A percentile compares a stretch with the other conserved stretches of the same genome.
These are phyloP conservation scores for Daldinia caldariorum DNA, from an alignment of 495 filamentous ascomycete species.

Conservation along the genomic window DNA sequence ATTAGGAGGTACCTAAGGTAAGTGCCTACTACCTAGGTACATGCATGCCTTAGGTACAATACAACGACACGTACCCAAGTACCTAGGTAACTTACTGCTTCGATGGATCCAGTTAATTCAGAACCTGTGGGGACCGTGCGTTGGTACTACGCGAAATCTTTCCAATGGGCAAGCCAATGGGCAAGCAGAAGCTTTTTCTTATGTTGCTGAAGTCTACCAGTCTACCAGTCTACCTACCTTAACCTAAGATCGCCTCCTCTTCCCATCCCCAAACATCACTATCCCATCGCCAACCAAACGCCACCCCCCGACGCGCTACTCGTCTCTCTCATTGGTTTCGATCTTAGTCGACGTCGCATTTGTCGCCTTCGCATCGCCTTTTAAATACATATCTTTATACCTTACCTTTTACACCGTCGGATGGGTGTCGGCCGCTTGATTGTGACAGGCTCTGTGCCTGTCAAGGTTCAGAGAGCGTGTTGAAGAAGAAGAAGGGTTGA, in stretches of 20 bases:
- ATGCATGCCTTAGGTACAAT: too few species aligned
- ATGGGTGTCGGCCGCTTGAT: slow-evolving; percentile 36
- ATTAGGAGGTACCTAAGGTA: too few species aligned
- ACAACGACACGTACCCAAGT: neutral
- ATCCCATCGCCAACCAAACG: slow-evolving; percentile 17
- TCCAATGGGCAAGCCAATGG: slow-evolving; percentile 44
- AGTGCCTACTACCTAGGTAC: too few species aligned
- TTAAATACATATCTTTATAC: slow-evolving; percentile 8
- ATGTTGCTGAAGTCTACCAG: slow-evolving; percentile 15
- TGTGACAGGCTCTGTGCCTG: slow-evolving; percentile 46
- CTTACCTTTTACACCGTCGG: slow-evolving; percentile 19
- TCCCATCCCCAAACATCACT: slow-evolving; percentile 24
- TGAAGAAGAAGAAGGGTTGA: slow-evolving; percentile 6
- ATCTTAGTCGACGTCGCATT: slow-evolving; percentile 7
- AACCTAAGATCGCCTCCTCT: slow-evolving; percentile 37
- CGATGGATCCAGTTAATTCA: neutral
- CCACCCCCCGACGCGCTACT: slow-evolving; percentile 9
- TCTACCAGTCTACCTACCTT: too few species aligned
- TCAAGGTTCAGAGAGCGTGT: slow-evolving; percentile 31
- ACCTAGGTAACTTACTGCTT: neutral
- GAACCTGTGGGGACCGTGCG: slow-evolving; percentile 22
- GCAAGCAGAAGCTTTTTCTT: slow-evolving; percentile 37
- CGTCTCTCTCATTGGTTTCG: neutral
- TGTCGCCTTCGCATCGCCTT: slow-evolving; percentile 21
- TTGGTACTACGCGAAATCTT: slow-evolving; percentile 44